A percentile compares a stretch with the other conserved stretches of the same genome.
Conservation (phyloP, 306 rosid species). For the Mucuna pruriens region DNA sequence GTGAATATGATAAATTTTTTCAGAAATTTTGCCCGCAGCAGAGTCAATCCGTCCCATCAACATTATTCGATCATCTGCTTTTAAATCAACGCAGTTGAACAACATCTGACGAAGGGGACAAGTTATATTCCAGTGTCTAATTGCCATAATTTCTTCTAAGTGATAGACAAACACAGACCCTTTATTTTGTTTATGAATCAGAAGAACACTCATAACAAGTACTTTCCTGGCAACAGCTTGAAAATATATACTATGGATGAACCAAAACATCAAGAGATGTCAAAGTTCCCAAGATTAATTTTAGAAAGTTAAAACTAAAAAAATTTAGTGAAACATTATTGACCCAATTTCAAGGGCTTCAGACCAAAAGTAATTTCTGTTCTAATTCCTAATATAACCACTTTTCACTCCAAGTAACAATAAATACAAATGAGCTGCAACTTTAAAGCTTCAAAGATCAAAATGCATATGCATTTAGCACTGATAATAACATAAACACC, state of each 20-base stretch:
- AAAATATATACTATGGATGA: not conserved
- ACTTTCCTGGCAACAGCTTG: not conserved
- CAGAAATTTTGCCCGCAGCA: not conserved
- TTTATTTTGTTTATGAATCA: not conserved
- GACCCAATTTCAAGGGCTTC: conserved; percentile 3
- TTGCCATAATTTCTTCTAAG: not conserved
- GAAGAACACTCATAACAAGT: not conserved
- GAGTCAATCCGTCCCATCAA: not conserved
- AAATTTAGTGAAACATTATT: not conserved
- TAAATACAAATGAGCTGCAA: not conserved
- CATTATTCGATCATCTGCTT: not conserved
- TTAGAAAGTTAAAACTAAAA: not conserved
- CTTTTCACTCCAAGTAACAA: conserved; percentile 4
- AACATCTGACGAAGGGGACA: not conserved
- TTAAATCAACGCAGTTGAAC: not conserved
- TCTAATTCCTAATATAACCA: conserved; percentile 14
- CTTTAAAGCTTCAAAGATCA: conserved; percentile 7
- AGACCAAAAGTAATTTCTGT: not conserved
- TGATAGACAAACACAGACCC: not conserved
- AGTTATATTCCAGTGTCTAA: not conserved
- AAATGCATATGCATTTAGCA: not conserved
- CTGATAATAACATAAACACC: not conserved
- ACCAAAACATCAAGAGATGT: not conserved
- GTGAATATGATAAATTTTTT: not conserved
- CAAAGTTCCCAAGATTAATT: conserved; percentile 17